These are phyloP conservation scores for Tetracentron sinense DNA, from an alignment of 164 flowering plant species.

Conservation along the genomic window DNA sequence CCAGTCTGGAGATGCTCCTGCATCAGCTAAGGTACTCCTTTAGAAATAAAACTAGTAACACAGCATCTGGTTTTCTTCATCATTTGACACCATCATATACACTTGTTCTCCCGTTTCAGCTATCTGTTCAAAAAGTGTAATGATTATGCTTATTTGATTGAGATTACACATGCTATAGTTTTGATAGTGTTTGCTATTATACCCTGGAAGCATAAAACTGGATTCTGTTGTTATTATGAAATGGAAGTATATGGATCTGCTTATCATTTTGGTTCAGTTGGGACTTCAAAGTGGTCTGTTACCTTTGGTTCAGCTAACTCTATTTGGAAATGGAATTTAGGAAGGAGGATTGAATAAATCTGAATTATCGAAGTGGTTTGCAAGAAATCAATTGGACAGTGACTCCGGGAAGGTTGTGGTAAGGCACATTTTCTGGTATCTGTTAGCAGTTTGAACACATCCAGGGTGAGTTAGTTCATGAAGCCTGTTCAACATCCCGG, in stretches of 20 bases:
- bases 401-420: constrained; percentile 85
- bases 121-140: too few species aligned
- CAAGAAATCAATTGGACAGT: constrained; percentile 50
- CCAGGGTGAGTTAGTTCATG: background rate
- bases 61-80: too few species aligned
- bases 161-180: background rate
- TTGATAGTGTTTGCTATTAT: background rate
- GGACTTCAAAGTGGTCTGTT: constrained; percentile 1
- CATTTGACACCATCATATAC: too few species aligned
- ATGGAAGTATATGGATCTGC: background rate
- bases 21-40: too few species aligned
- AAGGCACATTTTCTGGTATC: constrained; percentile 17
- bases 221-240: background rate
- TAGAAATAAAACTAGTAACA: too few species aligned
- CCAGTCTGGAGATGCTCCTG: too few species aligned
- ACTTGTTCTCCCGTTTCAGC: too few species aligned
- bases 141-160: too few species aligned
- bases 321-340: constrained; percentile 28
- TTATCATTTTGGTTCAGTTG: background rate
- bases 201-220: background rate
- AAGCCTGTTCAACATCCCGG: constrained; percentile 1
- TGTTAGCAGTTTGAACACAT: background rate
- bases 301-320: constrained; percentile 10
- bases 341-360: constrained; percentile 36
- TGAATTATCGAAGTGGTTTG: constrained; percentile 65